Evolutionary conservation across 768 basidiomycete genomes (phyloP).

Genomic region (Galerina sulciceps): DNA sequence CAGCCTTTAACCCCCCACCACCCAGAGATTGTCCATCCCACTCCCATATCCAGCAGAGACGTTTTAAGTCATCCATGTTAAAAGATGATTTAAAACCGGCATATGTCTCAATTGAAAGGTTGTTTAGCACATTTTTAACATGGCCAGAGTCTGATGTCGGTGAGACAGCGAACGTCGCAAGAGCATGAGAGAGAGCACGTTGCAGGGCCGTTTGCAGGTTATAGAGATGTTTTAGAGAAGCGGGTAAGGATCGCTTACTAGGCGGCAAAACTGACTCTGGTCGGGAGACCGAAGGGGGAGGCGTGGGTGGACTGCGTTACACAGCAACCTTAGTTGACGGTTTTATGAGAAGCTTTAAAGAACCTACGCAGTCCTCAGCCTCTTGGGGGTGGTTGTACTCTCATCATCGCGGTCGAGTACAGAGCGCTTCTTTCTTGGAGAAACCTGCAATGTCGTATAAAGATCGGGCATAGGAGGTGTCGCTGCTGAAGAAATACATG

Average conservation of each 20-base stretch:
- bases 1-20: neutral
- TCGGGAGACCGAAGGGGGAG: constrained; percentile 53
- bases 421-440: constrained; percentile 72
- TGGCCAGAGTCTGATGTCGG: constrained; percentile 77
- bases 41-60: constrained; percentile 90
- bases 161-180: constrained; percentile 81
- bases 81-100: constrained; percentile 68
- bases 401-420: constrained; percentile 59
- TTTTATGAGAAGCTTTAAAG: neutral
- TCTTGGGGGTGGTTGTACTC: constrained; percentile 67
- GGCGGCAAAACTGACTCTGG: constrained; percentile 21
- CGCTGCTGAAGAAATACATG: constrained; percentile 14
- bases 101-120: constrained; percentile 72
- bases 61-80: constrained; percentile 67
- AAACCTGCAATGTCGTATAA: constrained; percentile 64
- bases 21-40: constrained; percentile 64
- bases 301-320: constrained; percentile 56
- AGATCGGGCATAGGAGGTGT: constrained; percentile 56
- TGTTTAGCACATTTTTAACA: constrained; percentile 79
- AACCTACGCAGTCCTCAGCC: constrained; percentile 59
- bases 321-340: neutral
- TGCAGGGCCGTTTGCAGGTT: constrained; percentile 73
- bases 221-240: constrained; percentile 63
- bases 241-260: constrained; percentile 44
- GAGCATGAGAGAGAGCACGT: constrained; percentile 82